A percentile compares a stretch with the other conserved stretches of the same genome.
Evolutionary conservation across 345 rosid genomes (phyloP).

Genomic region (Euphorbia pulcherrima): DNA sequence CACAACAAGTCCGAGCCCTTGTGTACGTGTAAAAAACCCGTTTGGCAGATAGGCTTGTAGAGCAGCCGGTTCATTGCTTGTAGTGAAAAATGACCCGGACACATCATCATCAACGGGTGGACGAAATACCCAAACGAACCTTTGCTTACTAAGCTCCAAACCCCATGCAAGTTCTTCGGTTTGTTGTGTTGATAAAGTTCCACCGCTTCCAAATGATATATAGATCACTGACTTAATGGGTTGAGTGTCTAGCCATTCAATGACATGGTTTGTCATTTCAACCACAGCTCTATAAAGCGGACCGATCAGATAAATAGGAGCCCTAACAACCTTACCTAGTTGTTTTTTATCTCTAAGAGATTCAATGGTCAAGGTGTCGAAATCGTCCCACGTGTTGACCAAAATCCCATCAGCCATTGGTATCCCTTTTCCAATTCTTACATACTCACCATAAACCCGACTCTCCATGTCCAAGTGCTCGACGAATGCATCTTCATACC

Average conservation of each 20-base stretch:
- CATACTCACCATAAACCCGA: not conserved
- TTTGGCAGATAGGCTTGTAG: too few species aligned
- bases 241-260: conserved; percentile 38
- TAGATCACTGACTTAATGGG: conserved; percentile 44
- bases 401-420: conserved; percentile 12
- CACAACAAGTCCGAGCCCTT: conserved; percentile 36
- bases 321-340: not conserved
- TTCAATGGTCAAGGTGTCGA: conserved; percentile 10
- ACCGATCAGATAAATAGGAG: conserved; percentile 9
- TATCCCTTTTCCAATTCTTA: not conserved
- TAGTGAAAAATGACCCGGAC: conserved; percentile 22
- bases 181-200: conserved; percentile 25
- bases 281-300: conserved; percentile 5
- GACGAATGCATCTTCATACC: conserved; percentile 6
- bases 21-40: conserved; percentile 47
- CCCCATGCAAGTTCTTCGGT: conserved; percentile 49
- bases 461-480: not conserved
- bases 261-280: not conserved
- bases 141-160: conserved; percentile 28
- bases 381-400: conserved; percentile 22
- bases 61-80: not conserved
- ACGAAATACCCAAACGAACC: conserved; percentile 53
- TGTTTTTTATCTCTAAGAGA: not conserved
- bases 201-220: conserved; percentile 49
- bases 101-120: not conserved